Evolutionary conservation across 305 asterid species (phyloP).

Genomic region (Solanum hybrid): DNA sequence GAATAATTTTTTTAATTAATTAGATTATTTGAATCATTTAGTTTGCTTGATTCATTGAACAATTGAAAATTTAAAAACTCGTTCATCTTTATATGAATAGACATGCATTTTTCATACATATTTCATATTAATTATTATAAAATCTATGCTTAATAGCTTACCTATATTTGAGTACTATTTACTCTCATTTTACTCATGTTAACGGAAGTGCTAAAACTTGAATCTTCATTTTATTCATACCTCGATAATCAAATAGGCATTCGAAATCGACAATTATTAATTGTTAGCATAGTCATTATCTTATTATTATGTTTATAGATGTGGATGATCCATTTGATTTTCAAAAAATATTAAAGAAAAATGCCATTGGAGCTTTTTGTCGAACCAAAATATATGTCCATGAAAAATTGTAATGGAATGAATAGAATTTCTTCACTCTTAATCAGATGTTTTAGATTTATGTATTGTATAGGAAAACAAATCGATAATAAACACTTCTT

Average conservation of each 20-base stretch:
- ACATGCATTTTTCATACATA: neutral
- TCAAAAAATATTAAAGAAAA: neutral
- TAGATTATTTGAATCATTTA: neutral
- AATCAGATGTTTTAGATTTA: neutral
- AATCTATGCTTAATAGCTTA: neutral
- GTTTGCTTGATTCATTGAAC: neutral
- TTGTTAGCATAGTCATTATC: neutral
- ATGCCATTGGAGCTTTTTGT: neutral
- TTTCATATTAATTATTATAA: neutral
- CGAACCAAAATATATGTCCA: neutral
- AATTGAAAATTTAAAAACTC: neutral
- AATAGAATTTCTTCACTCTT: neutral
- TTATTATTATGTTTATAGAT: neutral
- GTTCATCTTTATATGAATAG: neutral
- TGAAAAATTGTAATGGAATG: accelerated
- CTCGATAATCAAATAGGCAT: neutral
- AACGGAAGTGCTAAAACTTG: neutral
- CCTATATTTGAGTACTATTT: neutral
- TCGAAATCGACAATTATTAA: neutral
- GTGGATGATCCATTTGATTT: neutral
- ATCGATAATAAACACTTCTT: neutral
- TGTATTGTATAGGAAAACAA: neutral
- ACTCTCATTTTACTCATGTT: neutral
- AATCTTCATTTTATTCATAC: neutral
- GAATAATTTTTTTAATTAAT: neutral